These are phyloP conservation scores for Triticum timopheevii DNA, from an alignment of 176 grass and related monocot species.

Conservation along the genomic window DNA sequence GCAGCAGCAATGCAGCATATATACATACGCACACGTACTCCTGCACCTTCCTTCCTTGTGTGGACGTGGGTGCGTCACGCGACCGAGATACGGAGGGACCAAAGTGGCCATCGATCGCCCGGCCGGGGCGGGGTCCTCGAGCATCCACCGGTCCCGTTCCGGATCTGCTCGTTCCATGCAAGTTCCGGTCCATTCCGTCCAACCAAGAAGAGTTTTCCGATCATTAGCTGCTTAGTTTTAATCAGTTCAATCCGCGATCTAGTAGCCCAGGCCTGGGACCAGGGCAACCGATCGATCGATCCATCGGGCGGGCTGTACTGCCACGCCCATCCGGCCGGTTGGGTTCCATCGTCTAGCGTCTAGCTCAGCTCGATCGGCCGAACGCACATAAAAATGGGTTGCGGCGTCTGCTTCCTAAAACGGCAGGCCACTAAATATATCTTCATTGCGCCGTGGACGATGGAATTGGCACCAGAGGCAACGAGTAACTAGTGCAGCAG, in stretches of 20 bases:
- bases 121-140: background rate
- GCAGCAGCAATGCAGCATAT: background rate
- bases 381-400: background rate
- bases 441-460: no score
- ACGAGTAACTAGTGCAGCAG: no score
- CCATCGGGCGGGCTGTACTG: background rate
- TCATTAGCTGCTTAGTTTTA: background rate
- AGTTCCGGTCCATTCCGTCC: background rate
- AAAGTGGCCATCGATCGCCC: background rate
- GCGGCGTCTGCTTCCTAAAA: background rate
- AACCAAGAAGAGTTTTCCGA: background rate
- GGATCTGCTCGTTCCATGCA: background rate
- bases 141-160: background rate
- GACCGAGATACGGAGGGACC: background rate
- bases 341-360: background rate
- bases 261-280: background rate
- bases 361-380: background rate
- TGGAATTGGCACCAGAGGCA: no score
- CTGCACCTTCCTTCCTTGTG: background rate
- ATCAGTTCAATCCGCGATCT: background rate
- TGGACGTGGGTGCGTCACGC: background rate
- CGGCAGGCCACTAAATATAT: background rate
- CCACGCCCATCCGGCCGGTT: background rate
- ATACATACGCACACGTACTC: background rate
- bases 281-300: background rate